Conservation (phyloP, 163 green algal species). For the Chlorella variabilis region DNA sequence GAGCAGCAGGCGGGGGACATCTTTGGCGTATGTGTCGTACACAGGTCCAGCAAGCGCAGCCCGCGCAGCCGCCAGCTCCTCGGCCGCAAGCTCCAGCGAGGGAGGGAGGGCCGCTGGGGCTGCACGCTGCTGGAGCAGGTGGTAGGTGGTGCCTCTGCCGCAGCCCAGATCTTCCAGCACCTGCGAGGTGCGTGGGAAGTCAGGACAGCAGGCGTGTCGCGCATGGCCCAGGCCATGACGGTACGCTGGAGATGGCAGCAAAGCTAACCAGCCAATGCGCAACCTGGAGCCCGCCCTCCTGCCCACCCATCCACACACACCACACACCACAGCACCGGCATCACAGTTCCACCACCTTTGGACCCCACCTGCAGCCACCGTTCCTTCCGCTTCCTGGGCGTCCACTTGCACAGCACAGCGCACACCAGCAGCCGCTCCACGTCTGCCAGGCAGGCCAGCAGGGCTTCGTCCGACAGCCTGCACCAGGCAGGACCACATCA, state of each 20-base stretch:
- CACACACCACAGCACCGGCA: too few relatives aligned
- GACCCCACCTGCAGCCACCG: conserved; percentile 4
- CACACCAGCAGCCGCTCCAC: neutral
- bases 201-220: neutral
- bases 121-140: neutral
- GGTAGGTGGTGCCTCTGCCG: neutral
- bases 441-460: neutral
- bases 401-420: conserved; percentile 10
- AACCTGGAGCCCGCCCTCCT: too few relatives aligned
- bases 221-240: neutral
- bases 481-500: too few relatives aligned
- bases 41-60: neutral
- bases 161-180: neutral
- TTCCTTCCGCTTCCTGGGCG: neutral
- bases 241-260: neutral
- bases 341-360: neutral
- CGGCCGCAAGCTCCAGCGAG: neutral
- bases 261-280: neutral
- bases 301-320: too few relatives aligned
- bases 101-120: neutral
- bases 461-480: neutral
- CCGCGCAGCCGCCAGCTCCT: neutral
- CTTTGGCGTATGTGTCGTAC: neutral
- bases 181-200: too few relatives aligned
- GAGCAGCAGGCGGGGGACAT: conserved; percentile 5